Evolutionary conservation across 1,139 yeast genomes (phyloP), one percentile per base, ranked within the genome.

Genomic region (Saccharomyces hybrid): DNA sequence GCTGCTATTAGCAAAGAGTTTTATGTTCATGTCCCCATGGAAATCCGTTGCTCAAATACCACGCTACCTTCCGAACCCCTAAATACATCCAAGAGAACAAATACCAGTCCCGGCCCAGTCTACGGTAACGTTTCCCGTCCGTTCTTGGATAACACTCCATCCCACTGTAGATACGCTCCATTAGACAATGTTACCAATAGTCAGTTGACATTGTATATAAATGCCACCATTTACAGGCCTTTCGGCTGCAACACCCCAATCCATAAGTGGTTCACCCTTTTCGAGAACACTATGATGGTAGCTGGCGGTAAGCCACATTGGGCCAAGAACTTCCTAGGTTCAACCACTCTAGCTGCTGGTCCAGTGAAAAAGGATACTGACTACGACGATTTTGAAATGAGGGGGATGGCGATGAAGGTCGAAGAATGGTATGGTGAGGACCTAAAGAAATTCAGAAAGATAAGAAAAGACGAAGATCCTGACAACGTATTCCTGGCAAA

Each of bases 291-390:
- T 1, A 76, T 91, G 77, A 77, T 78, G 53, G 82, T 80, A 38
- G 91, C 86, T 25, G 91, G 88, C 46, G 99, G 99, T 50, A 88
- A 85, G 68, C 99, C 99, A 1, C 99, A 93, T 69, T 93, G 99
- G 99, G 99, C 99, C n/a, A 93, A 93, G 76, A 91, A 91, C 71
- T 93, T 90, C 68, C 77, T 90, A 60, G 96, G 96, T 2, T 72
- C 83, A 32, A 74, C 73, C 8, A 64, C 69, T 47, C 73, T 71
- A 56, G 71, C 75, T 1, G 70, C 69, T 3, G 64, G 65, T 20
- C 61, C 60, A 8, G 57, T 59, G n/a, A 65, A 67, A 52, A 62
- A 62, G 9, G 74, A 71, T 46, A 56, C 64, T 56, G 71, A 74
- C 54, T 73, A 72, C 60, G 65, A 70, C 13, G 90, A 85, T 67